Evolutionary conservation across 2,329 filamentous ascomycete species (phyloP).

Genomic region (Zarea fungicola): DNA sequence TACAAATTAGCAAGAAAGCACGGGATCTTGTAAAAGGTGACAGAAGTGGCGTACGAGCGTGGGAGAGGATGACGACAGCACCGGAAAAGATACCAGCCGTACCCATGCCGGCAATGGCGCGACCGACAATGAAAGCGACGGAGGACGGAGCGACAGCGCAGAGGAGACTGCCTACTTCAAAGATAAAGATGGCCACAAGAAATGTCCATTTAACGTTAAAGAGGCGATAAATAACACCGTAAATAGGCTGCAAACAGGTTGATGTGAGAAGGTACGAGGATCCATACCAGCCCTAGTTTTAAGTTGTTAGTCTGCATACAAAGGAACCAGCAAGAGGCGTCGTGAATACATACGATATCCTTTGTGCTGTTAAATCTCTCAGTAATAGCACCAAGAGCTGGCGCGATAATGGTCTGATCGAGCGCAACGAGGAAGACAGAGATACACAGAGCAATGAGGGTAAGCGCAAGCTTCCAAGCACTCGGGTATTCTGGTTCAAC

Average conservation of each 20-base stretch:
- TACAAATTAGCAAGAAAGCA: background rate
- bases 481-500: background rate
- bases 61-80: constrained; percentile 42
- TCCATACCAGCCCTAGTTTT: constrained; percentile 42
- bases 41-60: constrained; percentile 41
- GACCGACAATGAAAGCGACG: constrained; percentile 45
- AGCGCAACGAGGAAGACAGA: background rate
- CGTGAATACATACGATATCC: constrained; percentile 37
- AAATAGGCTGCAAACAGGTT: constrained; percentile 44
- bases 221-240: constrained; percentile 44
- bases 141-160: constrained; percentile 41
- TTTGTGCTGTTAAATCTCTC: constrained; percentile 37
- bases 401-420: constrained; percentile 19
- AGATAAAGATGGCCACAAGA: constrained; percentile 36
- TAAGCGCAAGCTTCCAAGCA: background rate
- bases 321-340: background rate
- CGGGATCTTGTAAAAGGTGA: constrained; percentile 47
- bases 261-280: constrained; percentile 43
- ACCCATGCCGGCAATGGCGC: constrained; percentile 46
- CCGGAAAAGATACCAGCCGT: constrained; percentile 47
- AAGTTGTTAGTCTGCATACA: constrained; percentile 13
- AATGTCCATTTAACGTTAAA: constrained; percentile 44
- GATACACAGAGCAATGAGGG: background rate
- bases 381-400: background rate
- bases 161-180: constrained; percentile 38